Evolutionary conservation across 2,329 filamentous ascomycete genomes (phyloP), one percentile per base, ranked within the genome.

Genomic region (Colletotrichum neosansevieriae): DNA sequence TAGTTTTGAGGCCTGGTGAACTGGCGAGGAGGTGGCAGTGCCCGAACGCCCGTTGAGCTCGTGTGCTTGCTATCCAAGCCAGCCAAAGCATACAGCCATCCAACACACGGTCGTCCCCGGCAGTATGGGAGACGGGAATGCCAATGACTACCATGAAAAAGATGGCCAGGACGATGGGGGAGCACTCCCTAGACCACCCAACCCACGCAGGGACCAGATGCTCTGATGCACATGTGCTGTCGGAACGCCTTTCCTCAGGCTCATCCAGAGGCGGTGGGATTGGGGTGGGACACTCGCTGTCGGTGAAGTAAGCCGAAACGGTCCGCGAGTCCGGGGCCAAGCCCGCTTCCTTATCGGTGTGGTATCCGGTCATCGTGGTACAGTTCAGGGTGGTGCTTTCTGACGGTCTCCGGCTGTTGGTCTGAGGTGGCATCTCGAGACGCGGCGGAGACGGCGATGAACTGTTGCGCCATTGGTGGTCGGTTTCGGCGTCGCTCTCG

Each of bases 31-130:
- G 40, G 73, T 21, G 72, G 76, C 60, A 75, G 60, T 6, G 73
- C 72, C 1, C 66, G 70, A 83, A 75, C 6, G 70, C 53, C 0
- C 74, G 72, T 53, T 86, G 84, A 3, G 80, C 59, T 1, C 75
- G 73, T 3, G 83, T 77, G 5, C 79, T 78, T 15, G 76, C 73
- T 11, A 82, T 78, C 87, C 87, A 89, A 47, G 84, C 70, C 44
- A 84, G 81, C 73, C 85, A 81, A 4, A 88, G 75, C 12, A 83
- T 76, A 24, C 80, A 81, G 0, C 81, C 81, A 42, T 88, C 82
- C 4, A 88, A 77, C 2, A 80, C 73, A 0, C 80, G 76, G 21
- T 81, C 78, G 58, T 81, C 79, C 2, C 73, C 64, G 0, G 72
- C 70, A 0, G 64, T 45, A 3, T 74, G 71, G 0, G 83, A 79